Evolutionary conservation across 495 filamentous ascomycete genomes (phyloP), one percentile per base, ranked within the genome.

Genomic region (Penicillium lividum): DNA sequence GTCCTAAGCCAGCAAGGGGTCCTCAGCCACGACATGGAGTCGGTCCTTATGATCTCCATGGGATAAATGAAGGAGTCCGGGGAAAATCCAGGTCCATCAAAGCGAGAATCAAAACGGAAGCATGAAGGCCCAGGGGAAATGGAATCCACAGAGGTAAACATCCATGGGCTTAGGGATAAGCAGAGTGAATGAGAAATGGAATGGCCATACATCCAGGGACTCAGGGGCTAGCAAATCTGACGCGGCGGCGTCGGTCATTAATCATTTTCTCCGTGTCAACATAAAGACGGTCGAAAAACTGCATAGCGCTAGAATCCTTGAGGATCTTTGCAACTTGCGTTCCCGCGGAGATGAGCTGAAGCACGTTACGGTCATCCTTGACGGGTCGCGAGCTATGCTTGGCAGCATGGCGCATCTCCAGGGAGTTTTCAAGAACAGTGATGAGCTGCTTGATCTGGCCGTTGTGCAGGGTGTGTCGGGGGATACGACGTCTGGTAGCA

Each of bases 361-460:
- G 80, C 56, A 95, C 89, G 69, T 93, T 92, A 61, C 91, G 83
- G 71, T 95, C 91, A 78, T 95, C 91, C 82, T 95, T 95, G 58
- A 91, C 77, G 16, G 90, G 89, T 45, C 90, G 82, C 48, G 85
- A 87, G 70, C 91, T 89, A 73, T 92, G 88, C 77, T 91, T 91
- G 45, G 89, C 88, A 63, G 86, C 85, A 67, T 93, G 90, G 57
- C 90, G 83, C 88, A 92, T 90, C 76, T 92, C 89, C 73, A 92
- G 74, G 55, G 89, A 91, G 65, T 92, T 92, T 65, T 92, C 89
- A 69, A 93, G 73, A 29, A 92, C 83, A 43, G 89, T 92, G 56
- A 91, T 87, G 67, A 93, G 82, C 70, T 93, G 89, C 70, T 92
- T 93, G 75, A 95, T 95, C 73, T 93, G 90, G 59, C 89, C 87